Evolutionary conservation across 768 basidiomycete species (phyloP).

Genomic region (Guyanaporus albipodus): DNA sequence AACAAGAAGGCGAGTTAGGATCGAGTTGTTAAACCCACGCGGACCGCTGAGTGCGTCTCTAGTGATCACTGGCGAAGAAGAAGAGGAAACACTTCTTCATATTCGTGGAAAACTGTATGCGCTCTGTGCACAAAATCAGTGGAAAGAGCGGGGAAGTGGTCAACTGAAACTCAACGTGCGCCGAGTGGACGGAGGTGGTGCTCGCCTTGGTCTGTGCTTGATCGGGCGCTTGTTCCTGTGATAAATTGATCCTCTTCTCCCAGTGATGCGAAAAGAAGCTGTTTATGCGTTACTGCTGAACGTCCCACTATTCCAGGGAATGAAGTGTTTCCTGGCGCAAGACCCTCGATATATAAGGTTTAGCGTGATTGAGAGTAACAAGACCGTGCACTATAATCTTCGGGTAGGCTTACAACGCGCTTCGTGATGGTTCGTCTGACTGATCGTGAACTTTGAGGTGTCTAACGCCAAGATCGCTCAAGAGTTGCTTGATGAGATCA

Average conservation of each 20-base stretch:
- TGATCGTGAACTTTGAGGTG: constrained; percentile 42
- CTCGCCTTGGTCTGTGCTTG: constrained; percentile 53
- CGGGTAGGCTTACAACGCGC: constrained; percentile 45
- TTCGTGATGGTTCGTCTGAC: not conserved
- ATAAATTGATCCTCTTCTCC: constrained; percentile 7
- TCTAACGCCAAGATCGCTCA: constrained; percentile 66
- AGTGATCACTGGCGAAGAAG: constrained; percentile 81
- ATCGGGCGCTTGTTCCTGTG: not conserved
- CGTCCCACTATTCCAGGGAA: constrained; percentile 71
- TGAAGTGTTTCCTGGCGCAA: constrained; percentile 67
- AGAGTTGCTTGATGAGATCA: constrained; percentile 58
- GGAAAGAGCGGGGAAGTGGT: constrained; percentile 79
- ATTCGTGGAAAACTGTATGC: constrained; percentile 73
- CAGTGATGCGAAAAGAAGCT: constrained; percentile 86
- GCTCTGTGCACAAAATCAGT: constrained; percentile 53
- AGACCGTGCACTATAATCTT: constrained; percentile 68
- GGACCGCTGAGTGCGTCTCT: constrained; percentile 5
- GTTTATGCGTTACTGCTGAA: constrained; percentile 73
- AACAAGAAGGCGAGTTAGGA: constrained; percentile 58
- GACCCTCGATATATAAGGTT: constrained; percentile 79
- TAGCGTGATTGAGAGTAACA: constrained; percentile 61
- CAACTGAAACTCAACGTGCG: constrained; percentile 65
- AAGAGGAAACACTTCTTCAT: constrained; percentile 72
- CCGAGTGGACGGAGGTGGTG: constrained; percentile 59
- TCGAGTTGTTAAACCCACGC: not conserved